phyloP scores from a whole-genome alignment of 1,284 basidiomycete genomes.

The Leccinum fallax region DNA sequence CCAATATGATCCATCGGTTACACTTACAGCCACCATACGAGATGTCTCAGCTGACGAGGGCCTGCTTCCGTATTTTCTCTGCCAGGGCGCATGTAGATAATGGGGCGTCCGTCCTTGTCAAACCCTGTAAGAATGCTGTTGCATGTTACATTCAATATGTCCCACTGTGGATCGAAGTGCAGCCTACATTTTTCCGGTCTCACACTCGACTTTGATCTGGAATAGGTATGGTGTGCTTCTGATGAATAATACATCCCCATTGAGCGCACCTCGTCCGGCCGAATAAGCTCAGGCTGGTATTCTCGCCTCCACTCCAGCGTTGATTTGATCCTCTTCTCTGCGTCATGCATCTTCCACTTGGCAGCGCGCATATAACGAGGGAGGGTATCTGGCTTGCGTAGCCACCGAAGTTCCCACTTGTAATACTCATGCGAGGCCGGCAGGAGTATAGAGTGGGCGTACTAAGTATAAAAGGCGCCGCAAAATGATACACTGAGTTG shows the following conservation, averaged over 20 bases:
- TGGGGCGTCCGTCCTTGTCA: conserved; percentile 79
- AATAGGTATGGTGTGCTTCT: background rate
- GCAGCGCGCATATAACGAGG: conserved; percentile 83
- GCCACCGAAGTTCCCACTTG: conserved; percentile 76
- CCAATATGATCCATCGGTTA: conserved; percentile 2
- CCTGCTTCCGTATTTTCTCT: conserved; percentile 79
- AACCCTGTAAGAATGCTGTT: conserved; percentile 79
- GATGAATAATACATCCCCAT: conserved; percentile 12
- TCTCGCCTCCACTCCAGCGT: conserved; percentile 84
- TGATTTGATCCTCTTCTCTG: conserved; percentile 72
- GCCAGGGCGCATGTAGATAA: conserved; percentile 84
- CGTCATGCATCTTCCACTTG: conserved; percentile 80
- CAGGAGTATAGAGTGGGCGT: conserved; percentile 61
- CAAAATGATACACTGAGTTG: background rate
- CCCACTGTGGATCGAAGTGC: background rate
- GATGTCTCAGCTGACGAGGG: conserved; percentile 77
- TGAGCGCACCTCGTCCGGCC: conserved; percentile 63
- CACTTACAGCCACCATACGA: conserved; percentile 81
- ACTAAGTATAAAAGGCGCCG: conserved; percentile 44
- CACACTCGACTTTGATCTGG: conserved; percentile 71
- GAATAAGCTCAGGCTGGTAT: conserved; percentile 80
- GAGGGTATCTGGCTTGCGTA: conserved; percentile 71
- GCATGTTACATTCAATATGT: conserved; percentile 42
- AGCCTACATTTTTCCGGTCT: conserved; percentile 86
- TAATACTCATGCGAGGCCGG: conserved; percentile 71